Conservation (phyloP, 1,284 basidiomycete genomes). For the Xerocomus minutiporus region DNA sequence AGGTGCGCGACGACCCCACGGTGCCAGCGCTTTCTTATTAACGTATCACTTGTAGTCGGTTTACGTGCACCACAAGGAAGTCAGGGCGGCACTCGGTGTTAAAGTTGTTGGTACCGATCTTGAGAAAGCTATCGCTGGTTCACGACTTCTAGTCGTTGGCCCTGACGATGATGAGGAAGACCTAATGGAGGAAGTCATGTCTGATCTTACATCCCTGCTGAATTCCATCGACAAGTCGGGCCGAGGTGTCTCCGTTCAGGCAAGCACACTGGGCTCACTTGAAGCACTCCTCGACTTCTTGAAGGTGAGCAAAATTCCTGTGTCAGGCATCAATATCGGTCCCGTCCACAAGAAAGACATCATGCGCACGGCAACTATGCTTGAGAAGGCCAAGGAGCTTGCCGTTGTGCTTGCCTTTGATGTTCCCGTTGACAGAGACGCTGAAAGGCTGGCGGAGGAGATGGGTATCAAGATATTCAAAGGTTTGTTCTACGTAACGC, state of each 20-base stretch:
- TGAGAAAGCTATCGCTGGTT: conserved; percentile 99
- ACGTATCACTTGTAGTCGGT: conserved; percentile 56
- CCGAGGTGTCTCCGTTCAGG: conserved; percentile 95
- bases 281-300: conserved; percentile 98
- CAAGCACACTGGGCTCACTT: conserved; percentile 94
- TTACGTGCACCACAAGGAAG: conserved; percentile 97
- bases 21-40: conserved; percentile 2
- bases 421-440: conserved; percentile 90
- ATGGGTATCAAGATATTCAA: conserved; percentile 93
- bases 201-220: conserved; percentile 86
- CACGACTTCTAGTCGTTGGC: conserved; percentile 85
- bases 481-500: conserved; percentile 43
- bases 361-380: conserved; percentile 90
- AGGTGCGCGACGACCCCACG: conserved; percentile 49
- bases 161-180: conserved; percentile 97
- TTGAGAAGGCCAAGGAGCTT: conserved; percentile 94
- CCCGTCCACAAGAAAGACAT: conserved; percentile 97
- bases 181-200: conserved; percentile 93
- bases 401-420: conserved; percentile 98
- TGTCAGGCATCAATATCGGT: conserved; percentile 96
- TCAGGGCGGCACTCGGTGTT: conserved; percentile 96
- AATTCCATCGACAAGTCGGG: conserved; percentile 94
- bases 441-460: conserved; percentile 87
- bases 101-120: conserved; percentile 96
- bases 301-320: conserved; percentile 93